These are phyloP conservation scores for Hypoxylon sp. DNA, from an alignment of 2,329 filamentous ascomycete genomes.

Conservation along the genomic window DNA sequence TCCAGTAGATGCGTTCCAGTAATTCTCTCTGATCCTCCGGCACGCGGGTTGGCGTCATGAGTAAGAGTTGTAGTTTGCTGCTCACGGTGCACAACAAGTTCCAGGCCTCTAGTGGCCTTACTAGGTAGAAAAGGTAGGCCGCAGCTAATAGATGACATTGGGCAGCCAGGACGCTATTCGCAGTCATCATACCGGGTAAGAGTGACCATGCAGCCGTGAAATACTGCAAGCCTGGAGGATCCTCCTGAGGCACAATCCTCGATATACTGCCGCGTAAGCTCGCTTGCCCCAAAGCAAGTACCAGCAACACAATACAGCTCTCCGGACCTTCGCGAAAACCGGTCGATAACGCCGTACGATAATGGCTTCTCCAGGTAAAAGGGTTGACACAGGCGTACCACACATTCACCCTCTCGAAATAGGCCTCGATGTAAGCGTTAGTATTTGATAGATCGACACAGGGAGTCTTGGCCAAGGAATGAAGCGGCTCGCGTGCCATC, in stretches of 20 bases:
- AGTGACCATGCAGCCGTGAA: conserved; percentile 86
- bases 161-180: conserved; percentile 82
- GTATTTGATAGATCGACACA: conserved; percentile 82
- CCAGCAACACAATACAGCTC: conserved; percentile 85
- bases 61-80: conserved; percentile 83
- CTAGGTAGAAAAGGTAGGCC: conserved; percentile 86
- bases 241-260: conserved; percentile 75
- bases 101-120: conserved; percentile 87
- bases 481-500: conserved; percentile 83
- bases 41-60: conserved; percentile 80
- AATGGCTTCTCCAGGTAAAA: conserved; percentile 83
- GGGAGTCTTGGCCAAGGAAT: conserved; percentile 74
- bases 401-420: conserved; percentile 85
- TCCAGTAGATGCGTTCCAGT: conserved; percentile 87
- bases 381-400: conserved; percentile 91
- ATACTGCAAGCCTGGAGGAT: conserved; percentile 82
- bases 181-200: conserved; percentile 83
- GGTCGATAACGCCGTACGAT: conserved; percentile 80
- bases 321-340: conserved; percentile 84
- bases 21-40: conserved; percentile 80
- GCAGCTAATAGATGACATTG: conserved; percentile 86
- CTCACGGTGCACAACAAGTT: conserved; percentile 83
- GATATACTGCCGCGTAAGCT: conserved; percentile 84
- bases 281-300: conserved; percentile 83
- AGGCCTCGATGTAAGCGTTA: conserved; percentile 81